Percentiles rank a stretch among this genome's conserved stretches.
These are phyloP conservation scores for Starmerella vaccinii DNA, from an alignment of 805 yeast species.

Conservation along the genomic window DNA sequence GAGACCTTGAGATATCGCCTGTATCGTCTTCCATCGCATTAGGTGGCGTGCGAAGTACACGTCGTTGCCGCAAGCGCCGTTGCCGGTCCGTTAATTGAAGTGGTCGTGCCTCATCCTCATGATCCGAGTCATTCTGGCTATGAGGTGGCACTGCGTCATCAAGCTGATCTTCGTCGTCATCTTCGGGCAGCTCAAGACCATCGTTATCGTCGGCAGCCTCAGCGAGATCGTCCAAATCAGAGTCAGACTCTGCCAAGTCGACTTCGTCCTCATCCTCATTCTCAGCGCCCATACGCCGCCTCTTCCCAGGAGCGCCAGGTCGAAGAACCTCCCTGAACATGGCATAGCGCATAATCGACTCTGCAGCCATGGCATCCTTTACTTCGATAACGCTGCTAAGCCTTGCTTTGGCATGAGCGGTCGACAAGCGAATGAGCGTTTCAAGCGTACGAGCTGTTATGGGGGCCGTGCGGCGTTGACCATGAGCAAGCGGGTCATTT, in stretches of 20 bases:
- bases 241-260: constrained; percentile 25
- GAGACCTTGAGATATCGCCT: constrained; percentile 40
- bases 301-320: constrained; percentile 32
- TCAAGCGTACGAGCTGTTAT: constrained; percentile 97
- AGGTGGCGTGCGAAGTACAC: constrained; percentile 21
- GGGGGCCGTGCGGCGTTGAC: constrained; percentile 64
- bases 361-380: constrained; percentile 78
- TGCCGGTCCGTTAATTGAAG: constrained; percentile 5
- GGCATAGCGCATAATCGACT: constrained; percentile 72
- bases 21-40: constrained; percentile 21
- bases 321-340: constrained; percentile 62
- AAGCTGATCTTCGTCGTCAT: constrained; percentile 30
- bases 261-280: constrained; percentile 29
- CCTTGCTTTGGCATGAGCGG: constrained; percentile 96
- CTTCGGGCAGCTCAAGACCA: constrained; percentile 28
- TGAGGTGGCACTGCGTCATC: constrained; percentile 13
- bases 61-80: constrained; percentile 12
- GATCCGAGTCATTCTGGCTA: constrained; percentile 3
- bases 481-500: constrained; percentile 47
- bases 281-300: constrained; percentile 22
- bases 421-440: constrained; percentile 83
- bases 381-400: constrained; percentile 63
- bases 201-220: constrained; percentile 42
- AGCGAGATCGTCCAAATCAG: constrained; percentile 31
- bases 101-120: neutral